Evolutionary conservation across 495 filamentous ascomycete species (phyloP).

Genomic region (Podospora comata): DNA sequence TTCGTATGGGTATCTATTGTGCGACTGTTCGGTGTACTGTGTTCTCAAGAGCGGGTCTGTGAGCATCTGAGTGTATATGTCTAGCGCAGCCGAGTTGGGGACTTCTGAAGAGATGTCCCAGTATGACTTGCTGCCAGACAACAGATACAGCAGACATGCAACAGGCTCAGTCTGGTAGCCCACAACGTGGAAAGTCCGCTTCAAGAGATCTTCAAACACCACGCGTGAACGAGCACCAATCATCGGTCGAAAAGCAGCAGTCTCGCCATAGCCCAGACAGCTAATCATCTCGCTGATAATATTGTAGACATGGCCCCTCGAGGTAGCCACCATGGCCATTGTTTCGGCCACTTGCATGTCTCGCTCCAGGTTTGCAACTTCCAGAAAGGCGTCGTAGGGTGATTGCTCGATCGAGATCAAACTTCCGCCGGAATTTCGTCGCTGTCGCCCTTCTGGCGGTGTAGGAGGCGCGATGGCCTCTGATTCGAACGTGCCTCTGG

Average conservation of each 20-base stretch:
- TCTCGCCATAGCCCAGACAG: conserved; percentile 43
- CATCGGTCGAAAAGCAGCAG: conserved; percentile 44
- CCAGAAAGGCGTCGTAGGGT: conserved; percentile 47
- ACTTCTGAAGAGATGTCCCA: conserved; percentile 48
- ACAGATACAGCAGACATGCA: conserved; percentile 55
- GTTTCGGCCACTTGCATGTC: conserved; percentile 37
- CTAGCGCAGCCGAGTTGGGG: conserved; percentile 44
- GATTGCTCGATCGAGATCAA: conserved; percentile 50
- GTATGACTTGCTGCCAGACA: conserved; percentile 54
- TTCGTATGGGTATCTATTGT: conserved; percentile 82
- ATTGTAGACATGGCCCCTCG: conserved; percentile 58
- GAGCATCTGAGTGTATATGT: conserved; percentile 48
- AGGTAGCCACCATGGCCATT: conserved; percentile 50
- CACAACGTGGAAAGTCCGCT: conserved; percentile 52
- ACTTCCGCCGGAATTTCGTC: conserved; percentile 50
- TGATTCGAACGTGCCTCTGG: conserved; percentile 53
- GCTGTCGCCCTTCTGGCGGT: conserved; percentile 29
- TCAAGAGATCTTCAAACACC: conserved; percentile 63
- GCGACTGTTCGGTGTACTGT: conserved; percentile 57
- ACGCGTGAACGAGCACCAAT: conserved; percentile 54
- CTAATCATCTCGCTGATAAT: conserved; percentile 57
- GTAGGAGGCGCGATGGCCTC: conserved; percentile 33
- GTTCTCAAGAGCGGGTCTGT: conserved; percentile 54
- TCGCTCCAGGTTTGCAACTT: conserved; percentile 38
- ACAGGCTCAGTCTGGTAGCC: conserved; percentile 68